Evolutionary conservation across 2,329 filamentous ascomycete genomes (phyloP), one percentile per base, ranked within the genome.

Genomic region (Coniochaeta prunicola): DNA sequence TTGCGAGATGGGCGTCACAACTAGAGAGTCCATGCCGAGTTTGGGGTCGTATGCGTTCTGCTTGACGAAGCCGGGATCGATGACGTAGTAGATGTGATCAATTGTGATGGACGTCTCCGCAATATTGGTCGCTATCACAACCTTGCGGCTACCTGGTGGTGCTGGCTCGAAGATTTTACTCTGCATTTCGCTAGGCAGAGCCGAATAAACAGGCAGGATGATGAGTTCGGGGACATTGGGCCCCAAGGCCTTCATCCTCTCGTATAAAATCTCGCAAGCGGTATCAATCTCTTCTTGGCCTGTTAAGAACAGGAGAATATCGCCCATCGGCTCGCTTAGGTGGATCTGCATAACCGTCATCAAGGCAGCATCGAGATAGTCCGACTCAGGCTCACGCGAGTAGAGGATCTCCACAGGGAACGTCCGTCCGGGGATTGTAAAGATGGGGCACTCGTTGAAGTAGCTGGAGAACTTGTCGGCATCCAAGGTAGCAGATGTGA

Each of bases 281-380:
- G 92, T 96, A 68, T 99, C 94, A 63, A 99, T 99, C 73, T 99
- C 96, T 73, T 99, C 94, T 69, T 97, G 92, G 6, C 94, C 94
- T 0, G 96, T 99, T 66, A 99, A 81, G 77, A 99, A 99, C 1
- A 99, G 80, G n/a, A 99, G 76, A 57, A 99, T 97, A 68, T 99
- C 96, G 64, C 94, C 94, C 19, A 87, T 82, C 7, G 92, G 91
- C 68, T 99, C 94, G 1, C 89, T 94, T 19, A 99, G 76, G 70
- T 99, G 94, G 58, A 99, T 97, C 69, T 97, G 91, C 93, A 99
- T 97, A 54, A 97, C 92, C 0, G 94, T 97, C 15, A 92, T 89
- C n/a, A 99, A 78, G 0, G 94, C 92, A 1, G 92, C 87, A 71
- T 97, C 94, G 15, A 99, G 79, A 66, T 99, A 99, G 70, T 99